Evolutionary conservation across 1,284 basidiomycete genomes (phyloP).

Genomic region (Fomitiporia mediterranea): DNA sequence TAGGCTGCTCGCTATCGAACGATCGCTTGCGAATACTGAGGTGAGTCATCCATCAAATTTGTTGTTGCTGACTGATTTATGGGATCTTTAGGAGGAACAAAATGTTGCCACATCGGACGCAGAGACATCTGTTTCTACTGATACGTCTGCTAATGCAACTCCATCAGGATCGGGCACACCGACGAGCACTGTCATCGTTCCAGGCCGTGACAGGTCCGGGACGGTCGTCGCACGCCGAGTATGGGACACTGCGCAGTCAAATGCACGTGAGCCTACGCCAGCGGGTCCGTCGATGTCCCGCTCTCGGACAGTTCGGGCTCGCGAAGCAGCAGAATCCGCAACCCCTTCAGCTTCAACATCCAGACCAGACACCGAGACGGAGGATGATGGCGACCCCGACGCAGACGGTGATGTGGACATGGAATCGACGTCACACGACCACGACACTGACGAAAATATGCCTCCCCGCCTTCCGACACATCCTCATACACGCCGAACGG

Average conservation of each 20-base stretch:
- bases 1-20: constrained; percentile 50
- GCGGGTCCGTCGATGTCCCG: constrained; percentile 27
- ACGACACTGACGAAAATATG: constrained; percentile 39
- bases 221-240: constrained; percentile 64
- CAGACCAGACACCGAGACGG: constrained; percentile 66
- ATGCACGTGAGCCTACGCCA: constrained; percentile 16
- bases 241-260: constrained; percentile 43
- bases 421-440: constrained; percentile 42
- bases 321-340: constrained; percentile 39
- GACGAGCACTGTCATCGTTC: constrained; percentile 49
- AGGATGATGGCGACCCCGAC: constrained; percentile 41
- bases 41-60: constrained; percentile 9
- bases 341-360: constrained; percentile 55
- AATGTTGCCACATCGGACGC: constrained; percentile 42
- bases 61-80: not conserved
- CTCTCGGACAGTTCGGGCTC: constrained; percentile 29
- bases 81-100: constrained; percentile 21
- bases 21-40: constrained; percentile 2
- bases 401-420: constrained; percentile 42
- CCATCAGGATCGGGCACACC: constrained; percentile 56
- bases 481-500: constrained; percentile 41
- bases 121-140: constrained; percentile 46
- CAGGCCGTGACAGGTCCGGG: constrained; percentile 63
- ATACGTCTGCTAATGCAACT: constrained; percentile 54
- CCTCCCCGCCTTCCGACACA: constrained; percentile 35